Percentiles rank a stretch among this genome's conserved stretches.
phyloP scores from a whole-genome alignment of 148 eudicot genomes.

The Pouteria glomerata region DNA sequence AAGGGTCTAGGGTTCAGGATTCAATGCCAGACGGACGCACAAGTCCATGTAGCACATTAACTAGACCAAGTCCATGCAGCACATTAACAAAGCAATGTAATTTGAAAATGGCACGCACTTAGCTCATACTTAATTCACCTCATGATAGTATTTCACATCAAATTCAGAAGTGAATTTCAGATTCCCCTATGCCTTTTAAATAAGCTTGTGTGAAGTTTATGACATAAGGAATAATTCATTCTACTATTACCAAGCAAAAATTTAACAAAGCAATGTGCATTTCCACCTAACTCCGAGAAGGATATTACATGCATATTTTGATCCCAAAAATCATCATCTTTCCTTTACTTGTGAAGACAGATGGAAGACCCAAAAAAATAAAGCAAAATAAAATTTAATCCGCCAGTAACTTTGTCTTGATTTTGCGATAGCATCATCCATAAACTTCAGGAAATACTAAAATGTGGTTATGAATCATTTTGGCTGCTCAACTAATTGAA shows the following conservation, averaged over 20 bases:
- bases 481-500: background rate
- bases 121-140: background rate
- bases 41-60: background rate
- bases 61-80: too few species aligned
- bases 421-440: background rate
- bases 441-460: background rate
- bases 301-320: too few species aligned
- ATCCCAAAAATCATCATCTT: too few species aligned
- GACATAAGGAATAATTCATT: background rate
- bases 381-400: background rate
- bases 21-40: too few species aligned
- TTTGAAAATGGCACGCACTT: background rate
- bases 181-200: background rate
- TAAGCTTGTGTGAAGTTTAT: background rate
- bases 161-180: background rate
- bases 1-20: too few species aligned
- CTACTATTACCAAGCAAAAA: background rate
- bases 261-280: too few species aligned
- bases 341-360: background rate
- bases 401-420: background rate
- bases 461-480: background rate
- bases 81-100: background rate
- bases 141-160: background rate
- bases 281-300: too few species aligned
- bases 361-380: background rate